phyloP scores from a whole-genome alignment of 2,329 filamentous ascomycete genomes.

The Penicillium brevicompactum region DNA sequence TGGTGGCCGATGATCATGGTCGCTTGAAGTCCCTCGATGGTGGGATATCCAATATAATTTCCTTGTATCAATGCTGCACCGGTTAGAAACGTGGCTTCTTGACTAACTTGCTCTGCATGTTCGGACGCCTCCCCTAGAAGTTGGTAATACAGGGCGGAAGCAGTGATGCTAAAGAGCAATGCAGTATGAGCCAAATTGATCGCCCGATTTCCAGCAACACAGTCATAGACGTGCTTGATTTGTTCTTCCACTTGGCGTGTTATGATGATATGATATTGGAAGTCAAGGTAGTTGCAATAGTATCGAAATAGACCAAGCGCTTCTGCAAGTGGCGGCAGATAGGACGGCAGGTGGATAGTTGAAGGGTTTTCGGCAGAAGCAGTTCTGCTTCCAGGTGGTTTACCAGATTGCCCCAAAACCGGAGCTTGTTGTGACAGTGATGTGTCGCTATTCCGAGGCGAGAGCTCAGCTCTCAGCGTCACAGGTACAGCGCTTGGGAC shows the following conservation, averaged over 20 bases:
- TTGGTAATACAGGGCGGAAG: slow-evolving; percentile 32
- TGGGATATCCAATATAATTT: slow-evolving; percentile 33
- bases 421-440: not conserved
- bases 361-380: slow-evolving; percentile 25
- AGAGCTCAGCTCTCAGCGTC: slow-evolving; percentile 19
- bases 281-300: slow-evolving; percentile 38
- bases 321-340: slow-evolving; percentile 33
- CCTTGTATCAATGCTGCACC: slow-evolving; percentile 35
- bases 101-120: slow-evolving; percentile 25
- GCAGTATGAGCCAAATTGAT: slow-evolving; percentile 32
- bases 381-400: not conserved
- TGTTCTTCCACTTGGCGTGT: slow-evolving; percentile 24
- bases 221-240: slow-evolving; percentile 34
- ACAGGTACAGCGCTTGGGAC: slow-evolving; percentile 25
- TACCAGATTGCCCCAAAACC: not conserved
- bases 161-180: slow-evolving; percentile 37
- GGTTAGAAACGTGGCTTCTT: slow-evolving; percentile 32
- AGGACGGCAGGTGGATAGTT: slow-evolving; percentile 20
- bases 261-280: slow-evolving; percentile 41
- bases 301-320: slow-evolving; percentile 33
- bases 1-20: slow-evolving; percentile 33
- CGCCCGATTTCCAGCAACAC: slow-evolving; percentile 17
- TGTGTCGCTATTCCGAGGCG: not conserved
- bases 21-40: slow-evolving; percentile 37
- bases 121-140: slow-evolving; percentile 20